These are phyloP conservation scores for Akanthomyces lecanii DNA, from an alignment of 2,329 filamentous ascomycete species.

Conservation along the genomic window DNA sequence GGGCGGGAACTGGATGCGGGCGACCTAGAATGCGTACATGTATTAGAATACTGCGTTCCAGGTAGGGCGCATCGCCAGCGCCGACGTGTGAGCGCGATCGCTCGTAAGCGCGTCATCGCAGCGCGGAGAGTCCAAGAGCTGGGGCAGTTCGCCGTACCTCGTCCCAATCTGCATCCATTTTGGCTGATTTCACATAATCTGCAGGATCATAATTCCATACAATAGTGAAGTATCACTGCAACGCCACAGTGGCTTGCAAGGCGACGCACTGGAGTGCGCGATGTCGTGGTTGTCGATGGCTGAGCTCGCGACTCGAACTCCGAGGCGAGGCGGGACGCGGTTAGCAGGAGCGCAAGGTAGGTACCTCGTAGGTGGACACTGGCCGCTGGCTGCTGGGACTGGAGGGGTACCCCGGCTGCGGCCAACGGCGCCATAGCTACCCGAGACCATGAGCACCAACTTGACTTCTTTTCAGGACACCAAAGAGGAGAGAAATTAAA, in stretches of 20 bases:
- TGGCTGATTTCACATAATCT: conserved; percentile 37
- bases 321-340: conserved; percentile 11
- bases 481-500: too few species aligned
- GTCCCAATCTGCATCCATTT: conserved; percentile 66
- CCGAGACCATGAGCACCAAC: too few species aligned
- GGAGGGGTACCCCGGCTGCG: too few species aligned
- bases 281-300: not conserved
- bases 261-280: conserved; percentile 4
- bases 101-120: conserved; percentile 21
- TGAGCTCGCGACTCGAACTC: conserved; percentile 4
- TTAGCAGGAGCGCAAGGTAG: not conserved
- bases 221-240: conserved; percentile 6
- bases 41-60: conserved; percentile 5
- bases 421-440: too few species aligned
- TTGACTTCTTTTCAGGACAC: too few species aligned
- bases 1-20: conserved; percentile 75
- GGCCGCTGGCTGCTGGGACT: not conserved
- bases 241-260: not conserved
- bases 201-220: conserved; percentile 30
- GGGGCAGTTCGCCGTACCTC: conserved; percentile 44
- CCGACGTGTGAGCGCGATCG: conserved; percentile 15
- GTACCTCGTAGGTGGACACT: too few species aligned
- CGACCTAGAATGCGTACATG: conserved; percentile 52
- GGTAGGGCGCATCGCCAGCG: conserved; percentile 3
- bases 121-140: conserved; percentile 17